Percentiles rank a stretch among this genome's conserved stretches.
Evolutionary conservation across 768 basidiomycete genomes (phyloP).

Genomic region (Lyophyllum decastes): DNA sequence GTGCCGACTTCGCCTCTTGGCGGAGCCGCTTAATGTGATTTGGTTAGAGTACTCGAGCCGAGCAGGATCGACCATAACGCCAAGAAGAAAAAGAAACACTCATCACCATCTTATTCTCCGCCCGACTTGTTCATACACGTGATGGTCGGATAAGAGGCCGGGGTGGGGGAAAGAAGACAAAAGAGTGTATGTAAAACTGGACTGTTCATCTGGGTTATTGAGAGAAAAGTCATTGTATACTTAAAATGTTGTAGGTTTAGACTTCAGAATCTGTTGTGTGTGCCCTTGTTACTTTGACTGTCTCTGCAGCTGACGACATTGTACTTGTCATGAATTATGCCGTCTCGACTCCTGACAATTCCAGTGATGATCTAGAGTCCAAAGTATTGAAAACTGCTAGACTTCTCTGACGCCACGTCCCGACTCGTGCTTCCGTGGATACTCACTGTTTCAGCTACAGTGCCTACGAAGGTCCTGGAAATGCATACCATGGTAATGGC

Average conservation of each 20-base stretch:
- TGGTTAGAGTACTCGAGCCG: too few species aligned
- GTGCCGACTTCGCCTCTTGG: neutral
- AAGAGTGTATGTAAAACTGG: neutral
- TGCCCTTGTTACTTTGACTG: neutral
- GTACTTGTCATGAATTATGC: too few species aligned
- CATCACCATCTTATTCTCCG: neutral
- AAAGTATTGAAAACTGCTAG: too few species aligned
- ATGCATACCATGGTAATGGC: too few species aligned
- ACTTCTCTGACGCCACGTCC: too few species aligned
- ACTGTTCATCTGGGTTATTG: neutral
- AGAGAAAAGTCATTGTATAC: neutral
- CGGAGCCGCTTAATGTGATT: neutral
- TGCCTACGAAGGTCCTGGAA: too few species aligned
- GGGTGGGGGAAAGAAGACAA: neutral
- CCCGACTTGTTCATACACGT: neutral
- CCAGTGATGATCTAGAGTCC: too few species aligned
- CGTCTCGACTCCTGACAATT: too few species aligned
- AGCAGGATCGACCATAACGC: neutral
- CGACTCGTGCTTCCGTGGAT: too few species aligned
- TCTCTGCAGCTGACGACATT: neutral
- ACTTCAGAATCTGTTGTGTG: neutral
- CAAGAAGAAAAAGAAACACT: neutral
- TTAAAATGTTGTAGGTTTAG: neutral
- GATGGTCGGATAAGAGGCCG: neutral
- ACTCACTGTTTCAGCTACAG: too few species aligned